phyloP scores from a whole-genome alignment of 192 early-diverging fungal genomes.

The Mortierella antarctica region DNA sequence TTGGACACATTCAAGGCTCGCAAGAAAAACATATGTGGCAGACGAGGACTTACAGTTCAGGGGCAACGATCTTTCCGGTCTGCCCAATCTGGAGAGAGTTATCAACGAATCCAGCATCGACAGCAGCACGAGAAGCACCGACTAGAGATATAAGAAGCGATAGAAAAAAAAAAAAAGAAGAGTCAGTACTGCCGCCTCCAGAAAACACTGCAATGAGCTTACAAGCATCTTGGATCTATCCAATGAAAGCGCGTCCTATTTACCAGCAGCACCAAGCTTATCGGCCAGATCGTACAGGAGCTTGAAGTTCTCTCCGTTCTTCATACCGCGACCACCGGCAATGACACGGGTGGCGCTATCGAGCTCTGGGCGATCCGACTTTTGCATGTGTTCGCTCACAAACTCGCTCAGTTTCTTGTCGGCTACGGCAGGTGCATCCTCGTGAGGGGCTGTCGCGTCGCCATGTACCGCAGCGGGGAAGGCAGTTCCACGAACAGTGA shows the following conservation, averaged over 20 bases:
- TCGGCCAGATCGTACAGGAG: constrained; percentile 93
- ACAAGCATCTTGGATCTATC: not conserved
- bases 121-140: constrained; percentile 97
- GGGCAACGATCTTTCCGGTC: constrained; percentile 98
- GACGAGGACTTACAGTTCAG: constrained; percentile 62
- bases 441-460: constrained; percentile 68
- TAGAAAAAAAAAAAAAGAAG: constrained; percentile 11
- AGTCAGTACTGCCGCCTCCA: not conserved
- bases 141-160: constrained; percentile 61
- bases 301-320: constrained; percentile 94
- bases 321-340: constrained; percentile 95
- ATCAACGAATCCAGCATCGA: constrained; percentile 96
- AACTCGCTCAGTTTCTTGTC: constrained; percentile 73
- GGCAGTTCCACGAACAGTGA: constrained; percentile 92
- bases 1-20: constrained; percentile 3
- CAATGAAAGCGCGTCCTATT: constrained; percentile 6
- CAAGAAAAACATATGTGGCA: not conserved
- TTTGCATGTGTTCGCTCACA: constrained; percentile 89
- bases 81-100: constrained; percentile 98
- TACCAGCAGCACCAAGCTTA: constrained; percentile 92
- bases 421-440: constrained; percentile 74
- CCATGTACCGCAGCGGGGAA: constrained; percentile 74
- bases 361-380: constrained; percentile 96
- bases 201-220: not conserved
- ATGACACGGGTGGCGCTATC: constrained; percentile 89